These are phyloP conservation scores for Pyrus hybrid DNA, from an alignment of 331 rosid species.

Conservation along the genomic window DNA sequence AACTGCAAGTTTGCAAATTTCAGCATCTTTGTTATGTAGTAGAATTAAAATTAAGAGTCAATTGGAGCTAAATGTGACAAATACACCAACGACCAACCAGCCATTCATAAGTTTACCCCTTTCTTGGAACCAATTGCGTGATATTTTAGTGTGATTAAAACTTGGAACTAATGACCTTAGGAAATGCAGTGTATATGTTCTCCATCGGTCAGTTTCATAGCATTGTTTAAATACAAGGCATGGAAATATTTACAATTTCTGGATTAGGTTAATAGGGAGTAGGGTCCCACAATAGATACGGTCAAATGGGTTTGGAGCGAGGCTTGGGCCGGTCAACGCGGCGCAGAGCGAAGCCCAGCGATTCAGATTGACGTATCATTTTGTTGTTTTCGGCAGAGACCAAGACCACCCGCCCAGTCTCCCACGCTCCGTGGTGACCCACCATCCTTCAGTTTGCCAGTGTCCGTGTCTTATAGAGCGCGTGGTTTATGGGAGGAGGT, in stretches of 20 bases:
- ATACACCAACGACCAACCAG: too few species aligned
- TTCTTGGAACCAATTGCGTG: background rate
- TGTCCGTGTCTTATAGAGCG: background rate
- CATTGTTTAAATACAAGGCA: too few species aligned
- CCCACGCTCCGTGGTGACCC: background rate
- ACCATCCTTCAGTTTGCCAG: background rate
- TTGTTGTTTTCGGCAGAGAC: background rate
- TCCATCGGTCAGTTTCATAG: background rate
- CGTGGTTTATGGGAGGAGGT: background rate
- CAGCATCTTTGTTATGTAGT: too few species aligned
- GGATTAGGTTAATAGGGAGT: too few species aligned
- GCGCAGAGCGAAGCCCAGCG: conserved; percentile 35
- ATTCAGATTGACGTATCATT: conserved; percentile 12
- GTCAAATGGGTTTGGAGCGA: conserved; percentile 35
- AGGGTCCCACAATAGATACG: conserved; percentile 39
- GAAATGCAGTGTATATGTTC: background rate
- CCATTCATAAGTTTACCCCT: background rate
- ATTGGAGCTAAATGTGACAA: too few species aligned
- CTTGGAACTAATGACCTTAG: background rate
- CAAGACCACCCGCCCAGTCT: background rate
- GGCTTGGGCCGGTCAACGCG: conserved; percentile 69
- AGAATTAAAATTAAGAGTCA: too few species aligned
- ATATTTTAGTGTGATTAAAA: background rate
- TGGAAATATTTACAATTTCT: too few species aligned
- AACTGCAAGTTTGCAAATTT: too few species aligned